Base-by-base conservation (phyloP, 306 rosid genomes). In the Pyrus betulifolia region DNA sequence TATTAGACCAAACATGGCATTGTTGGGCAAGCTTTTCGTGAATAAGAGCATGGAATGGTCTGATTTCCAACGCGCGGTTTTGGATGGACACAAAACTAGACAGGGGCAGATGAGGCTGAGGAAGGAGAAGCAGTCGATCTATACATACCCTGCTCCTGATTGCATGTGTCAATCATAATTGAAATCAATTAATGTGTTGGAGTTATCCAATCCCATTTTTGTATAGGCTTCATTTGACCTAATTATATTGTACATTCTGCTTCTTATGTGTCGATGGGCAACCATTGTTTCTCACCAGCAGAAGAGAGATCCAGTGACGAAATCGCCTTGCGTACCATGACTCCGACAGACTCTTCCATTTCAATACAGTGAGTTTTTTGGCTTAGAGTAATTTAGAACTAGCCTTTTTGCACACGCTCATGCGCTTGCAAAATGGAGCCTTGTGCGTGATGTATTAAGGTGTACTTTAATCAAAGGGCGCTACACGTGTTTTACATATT, bases 131-230 rank as follows among this genome's bases (percentile, higher is more conserved):
- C 99, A 95, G 66, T 95, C 99, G 52, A 83, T 95, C 69, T 95
- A 95, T 55, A 89, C 99, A 19, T 95, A 95, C 60, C 99, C 99
- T 58, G 92, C 89, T 82, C 97, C 97, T 81, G 90, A 95, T 81
- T 95, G 99, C 86, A 92, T 92, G 92, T 95, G 97, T 82, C 87
- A 15, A 74, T 68, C 74, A 25, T 83, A 49, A 75, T 52, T 60
- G 33, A 44, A 38, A 31, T 55, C 3, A 17, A 57, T 51, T 21
- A 0, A 52, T 57, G 46, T 58, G 4, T 18, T 73, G 55, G 49
- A 66, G 11, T 35, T 33, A 1, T 33, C 45, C 49, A 21, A 25
- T 66, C 25, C 38, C 49, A 33, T 10, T 66, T n/a, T 21, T 67
- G 71, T 42, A 42, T 45, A 74, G 60, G 23, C 78, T 74, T 74